phyloP scores from a whole-genome alignment of 2,329 filamentous ascomycete species.

The Chrysoporthe austroafricana region DNA sequence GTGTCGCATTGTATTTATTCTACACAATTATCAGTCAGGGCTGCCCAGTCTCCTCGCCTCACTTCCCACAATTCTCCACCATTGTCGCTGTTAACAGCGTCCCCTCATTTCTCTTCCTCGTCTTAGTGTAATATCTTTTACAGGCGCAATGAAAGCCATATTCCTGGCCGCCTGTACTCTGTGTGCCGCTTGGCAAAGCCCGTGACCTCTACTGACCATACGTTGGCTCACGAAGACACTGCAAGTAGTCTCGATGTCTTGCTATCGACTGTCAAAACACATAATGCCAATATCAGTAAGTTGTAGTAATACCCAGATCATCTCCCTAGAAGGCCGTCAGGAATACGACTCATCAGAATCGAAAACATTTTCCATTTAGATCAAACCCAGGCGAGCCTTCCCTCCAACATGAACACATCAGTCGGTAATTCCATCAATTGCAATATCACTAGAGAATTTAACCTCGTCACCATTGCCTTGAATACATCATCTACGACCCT shows the following conservation, averaged over 20 bases:
- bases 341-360: not conserved
- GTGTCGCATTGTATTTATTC: not conserved
- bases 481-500: not conserved
- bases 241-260: not conserved
- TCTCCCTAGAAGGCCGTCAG: not conserved
- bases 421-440: not conserved
- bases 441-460: conserved; percentile 1
- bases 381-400: conserved; percentile 2
- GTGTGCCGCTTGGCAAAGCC: not conserved
- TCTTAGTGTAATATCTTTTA: not conserved
- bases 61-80: not conserved
- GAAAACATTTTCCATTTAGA: not conserved
- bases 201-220: not conserved
- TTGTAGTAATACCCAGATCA: not conserved
- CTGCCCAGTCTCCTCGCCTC: not conserved
- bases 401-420: not conserved
- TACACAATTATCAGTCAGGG: not conserved
- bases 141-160: not conserved
- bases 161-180: not conserved
- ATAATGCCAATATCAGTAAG: conserved; percentile 12
- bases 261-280: not conserved
- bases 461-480: conserved; percentile 1
- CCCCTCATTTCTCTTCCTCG: not conserved
- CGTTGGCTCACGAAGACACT: not conserved
- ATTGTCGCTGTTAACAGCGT: not conserved